Percentiles rank a stretch among this genome's conserved stretches.
phyloP scores from a whole-genome alignment of 179 eudicot genomes.

The Spinacia oleracea region DNA sequence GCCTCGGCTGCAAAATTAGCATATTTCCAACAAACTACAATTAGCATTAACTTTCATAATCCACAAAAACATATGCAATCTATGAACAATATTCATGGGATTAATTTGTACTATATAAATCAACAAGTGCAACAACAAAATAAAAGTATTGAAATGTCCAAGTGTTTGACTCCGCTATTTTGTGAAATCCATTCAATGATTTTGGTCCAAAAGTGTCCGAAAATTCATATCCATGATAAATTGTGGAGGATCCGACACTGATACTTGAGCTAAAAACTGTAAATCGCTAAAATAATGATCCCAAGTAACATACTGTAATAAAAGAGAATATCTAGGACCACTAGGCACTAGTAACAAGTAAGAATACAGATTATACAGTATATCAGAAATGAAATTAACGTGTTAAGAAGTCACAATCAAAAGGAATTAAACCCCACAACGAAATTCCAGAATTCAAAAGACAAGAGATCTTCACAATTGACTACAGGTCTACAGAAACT shows the following conservation, averaged over 20 bases:
- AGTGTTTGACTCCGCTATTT: too few relatives aligned
- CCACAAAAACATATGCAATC: not conserved
- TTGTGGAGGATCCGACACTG: not conserved
- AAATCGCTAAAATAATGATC: not conserved
- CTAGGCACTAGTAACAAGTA: not conserved
- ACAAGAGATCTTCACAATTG: conserved; percentile 21
- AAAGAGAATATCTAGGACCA: not conserved
- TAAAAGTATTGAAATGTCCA: too few relatives aligned
- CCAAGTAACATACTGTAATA: too few relatives aligned
- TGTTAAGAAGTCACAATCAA: conserved; percentile 22
- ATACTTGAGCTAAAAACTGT: too few relatives aligned
- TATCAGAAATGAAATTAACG: not conserved
- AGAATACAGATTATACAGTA: not conserved
- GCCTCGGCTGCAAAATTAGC: conserved; percentile 73
- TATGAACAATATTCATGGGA: not conserved
- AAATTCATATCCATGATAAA: not conserved
- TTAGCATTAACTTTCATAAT: conserved; percentile 16
- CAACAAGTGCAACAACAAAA: not conserved
- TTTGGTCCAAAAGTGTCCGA: not conserved
- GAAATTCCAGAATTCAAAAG: conserved; percentile 3
- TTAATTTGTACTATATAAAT: too few relatives aligned
- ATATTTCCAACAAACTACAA: conserved; percentile 6
- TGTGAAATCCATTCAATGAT: too few relatives aligned
- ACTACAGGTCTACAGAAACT: not conserved
- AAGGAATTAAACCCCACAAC: conserved; percentile 8